phyloP scores from a whole-genome alignment of 148 eudicot genomes.

The Vaccinium macrocarpon region DNA sequence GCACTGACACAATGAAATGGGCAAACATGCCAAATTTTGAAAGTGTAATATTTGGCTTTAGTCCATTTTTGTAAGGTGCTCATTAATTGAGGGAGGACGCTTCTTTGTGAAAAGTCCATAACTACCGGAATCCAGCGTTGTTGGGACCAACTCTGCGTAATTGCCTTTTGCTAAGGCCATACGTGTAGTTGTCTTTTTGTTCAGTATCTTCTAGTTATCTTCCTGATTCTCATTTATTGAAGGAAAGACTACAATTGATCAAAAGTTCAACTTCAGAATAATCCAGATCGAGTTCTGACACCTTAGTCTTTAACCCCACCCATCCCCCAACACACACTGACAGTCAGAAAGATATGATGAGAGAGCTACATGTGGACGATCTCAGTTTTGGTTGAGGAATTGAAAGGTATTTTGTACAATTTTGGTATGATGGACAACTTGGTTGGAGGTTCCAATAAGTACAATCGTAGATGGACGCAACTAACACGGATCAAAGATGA shows the following conservation, averaged over 20 bases:
- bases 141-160: not conserved
- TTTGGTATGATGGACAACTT: not conserved
- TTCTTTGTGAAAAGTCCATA: not conserved
- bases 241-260: not conserved
- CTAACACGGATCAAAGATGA: too few species aligned
- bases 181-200: not conserved
- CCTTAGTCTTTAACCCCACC: not conserved
- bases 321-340: not conserved
- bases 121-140: not conserved
- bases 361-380: not conserved
- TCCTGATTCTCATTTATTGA: not conserved
- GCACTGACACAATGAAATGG: not conserved
- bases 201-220: not conserved
- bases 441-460: too few species aligned
- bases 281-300: not conserved
- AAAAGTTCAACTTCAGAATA: not conserved
- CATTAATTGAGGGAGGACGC: not conserved
- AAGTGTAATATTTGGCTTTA: not conserved
- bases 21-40: slow-evolving; percentile 4
- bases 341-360: not conserved
- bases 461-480: too few species aligned
- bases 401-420: not conserved
- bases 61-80: not conserved
- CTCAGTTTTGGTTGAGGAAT: not conserved
- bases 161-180: not conserved